phyloP scores from a whole-genome alignment of 257 asterid genomes.

The Solanum ossicruentum region DNA sequence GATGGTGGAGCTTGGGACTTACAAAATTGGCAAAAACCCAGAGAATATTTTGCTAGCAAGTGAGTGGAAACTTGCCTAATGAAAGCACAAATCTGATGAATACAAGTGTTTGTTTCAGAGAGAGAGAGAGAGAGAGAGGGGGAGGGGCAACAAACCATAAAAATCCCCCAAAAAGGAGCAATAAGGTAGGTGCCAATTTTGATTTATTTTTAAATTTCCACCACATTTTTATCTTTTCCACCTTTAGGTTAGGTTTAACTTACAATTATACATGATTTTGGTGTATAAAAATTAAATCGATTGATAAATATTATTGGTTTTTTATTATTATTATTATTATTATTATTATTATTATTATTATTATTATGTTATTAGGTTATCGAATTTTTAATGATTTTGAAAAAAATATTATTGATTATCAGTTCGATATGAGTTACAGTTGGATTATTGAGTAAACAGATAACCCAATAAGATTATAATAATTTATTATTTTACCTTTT shows the following conservation, averaged over 20 bases:
- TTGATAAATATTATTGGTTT: too few species aligned
- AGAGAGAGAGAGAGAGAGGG: neutral
- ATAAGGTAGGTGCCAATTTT: slow-evolving; percentile 7
- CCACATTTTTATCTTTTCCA: neutral
- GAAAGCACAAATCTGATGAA: slow-evolving; percentile 27
- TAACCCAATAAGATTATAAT: too few species aligned
- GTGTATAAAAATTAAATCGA: too few species aligned
- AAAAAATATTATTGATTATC: too few species aligned
- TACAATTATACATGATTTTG: too few species aligned
- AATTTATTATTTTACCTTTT: too few species aligned
- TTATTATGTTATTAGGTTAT: too few species aligned
- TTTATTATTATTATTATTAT: too few species aligned
- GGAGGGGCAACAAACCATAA: neutral
- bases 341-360: too few species aligned
- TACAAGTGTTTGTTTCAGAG: neutral
- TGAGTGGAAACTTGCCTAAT: slow-evolving; percentile 22
- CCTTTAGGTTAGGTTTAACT: neutral
- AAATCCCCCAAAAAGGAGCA: neutral
- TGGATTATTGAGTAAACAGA: too few species aligned
- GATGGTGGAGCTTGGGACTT: slow-evolving; percentile 1
- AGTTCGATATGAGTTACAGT: too few species aligned
- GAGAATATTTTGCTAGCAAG: slow-evolving; percentile 28
- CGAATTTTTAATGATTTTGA: too few species aligned
- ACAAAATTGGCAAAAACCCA: slow-evolving; percentile 50
- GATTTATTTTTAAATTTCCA: slow-evolving; percentile 13